Evolutionary conservation across 2,329 filamentous ascomycete genomes (phyloP).

Genomic region (Exophiala viscosa): DNA sequence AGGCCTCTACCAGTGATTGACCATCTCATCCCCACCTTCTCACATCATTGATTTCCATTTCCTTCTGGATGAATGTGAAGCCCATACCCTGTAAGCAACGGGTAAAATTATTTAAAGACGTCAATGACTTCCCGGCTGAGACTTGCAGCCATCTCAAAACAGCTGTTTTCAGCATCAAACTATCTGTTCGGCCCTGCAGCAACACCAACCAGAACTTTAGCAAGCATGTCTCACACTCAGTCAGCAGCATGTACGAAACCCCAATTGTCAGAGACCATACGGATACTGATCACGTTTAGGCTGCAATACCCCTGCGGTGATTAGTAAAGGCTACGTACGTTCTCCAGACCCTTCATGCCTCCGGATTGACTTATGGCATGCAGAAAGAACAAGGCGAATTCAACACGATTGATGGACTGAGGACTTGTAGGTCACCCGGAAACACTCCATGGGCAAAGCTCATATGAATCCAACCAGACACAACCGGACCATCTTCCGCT

Average conservation of each 20-base stretch:
- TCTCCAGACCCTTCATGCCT: background rate
- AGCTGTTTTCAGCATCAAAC: slow-evolving; percentile 13
- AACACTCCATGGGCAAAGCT: slow-evolving; percentile 4
- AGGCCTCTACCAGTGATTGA: background rate
- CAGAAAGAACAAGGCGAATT: slow-evolving; percentile 51
- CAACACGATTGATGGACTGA: slow-evolving; percentile 57
- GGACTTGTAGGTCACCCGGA: slow-evolving; percentile 49
- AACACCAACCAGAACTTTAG: slow-evolving; percentile 13
- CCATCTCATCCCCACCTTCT: background rate
- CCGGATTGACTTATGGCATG: background rate
- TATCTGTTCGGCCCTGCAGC: background rate
- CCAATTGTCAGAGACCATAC: background rate
- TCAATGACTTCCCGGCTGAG: slow-evolving; percentile 19
- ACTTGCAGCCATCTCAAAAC: slow-evolving; percentile 18
- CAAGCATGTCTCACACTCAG: slow-evolving; percentile 21
- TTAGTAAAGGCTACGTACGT: slow-evolving; percentile 18
- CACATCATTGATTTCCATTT: background rate
- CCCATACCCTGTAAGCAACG: too few species aligned
- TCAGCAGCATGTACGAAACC: slow-evolving; percentile 16
- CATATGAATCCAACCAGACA: slow-evolving; percentile 38
- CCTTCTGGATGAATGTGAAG: too few species aligned
- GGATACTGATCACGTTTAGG: background rate
- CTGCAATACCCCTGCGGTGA: slow-evolving; percentile 23
- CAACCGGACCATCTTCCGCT: slow-evolving; percentile 54
- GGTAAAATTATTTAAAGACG: too few species aligned